Evolutionary conservation across 768 basidiomycete species (phyloP), one percentile per base, ranked within the genome.

Genomic region (Russula ochroleuca): DNA sequence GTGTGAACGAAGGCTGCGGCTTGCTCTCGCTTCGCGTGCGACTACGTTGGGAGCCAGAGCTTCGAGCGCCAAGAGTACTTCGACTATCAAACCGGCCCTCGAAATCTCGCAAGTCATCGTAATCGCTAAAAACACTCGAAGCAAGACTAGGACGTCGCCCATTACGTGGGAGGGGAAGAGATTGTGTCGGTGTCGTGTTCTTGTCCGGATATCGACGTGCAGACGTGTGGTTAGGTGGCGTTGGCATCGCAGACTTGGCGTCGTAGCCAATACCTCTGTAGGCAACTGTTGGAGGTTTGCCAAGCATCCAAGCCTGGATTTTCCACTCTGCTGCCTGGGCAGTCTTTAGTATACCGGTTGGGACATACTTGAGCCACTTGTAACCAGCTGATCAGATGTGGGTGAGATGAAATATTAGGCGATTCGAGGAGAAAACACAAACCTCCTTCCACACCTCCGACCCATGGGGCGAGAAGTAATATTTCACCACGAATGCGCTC

Each of bases 301-400:
- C 97, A 35, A 99, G 83, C 87, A 92, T 92, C 92, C 95, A 98
- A 0, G 92, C 90, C 71, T 97, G 94, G 50, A 98, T 79, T 74
- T 90, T 93, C 94, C 94, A 98, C 72, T 99, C 96, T 0, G 96
- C 96, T 5, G 94, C 92, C 73, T 96, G 94, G 0, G 94, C 96
- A 0, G 94, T 94, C 78, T 91, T 94, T 67, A 99, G 79, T 43
- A 99, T 84, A 33, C 90, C 86, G 64, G 90, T 92, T 0, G 96
- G 96, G 7, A 99, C 90, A 72, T 94, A 98, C 75, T 94, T 96
- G 57, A 99, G 81, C 94, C 94, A 98, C 71, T 89, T 94, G 77
- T 97, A 98, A 17, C 92, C 88, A 70, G 82, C 89, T 90, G 66
- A 11, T 59, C 48, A 61, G 33, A 47, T 41, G 31, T 9, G 41